Evolutionary conservation across 1,139 yeast species (phyloP).

Genomic region (Barnettozyma hawaiiensis): DNA sequence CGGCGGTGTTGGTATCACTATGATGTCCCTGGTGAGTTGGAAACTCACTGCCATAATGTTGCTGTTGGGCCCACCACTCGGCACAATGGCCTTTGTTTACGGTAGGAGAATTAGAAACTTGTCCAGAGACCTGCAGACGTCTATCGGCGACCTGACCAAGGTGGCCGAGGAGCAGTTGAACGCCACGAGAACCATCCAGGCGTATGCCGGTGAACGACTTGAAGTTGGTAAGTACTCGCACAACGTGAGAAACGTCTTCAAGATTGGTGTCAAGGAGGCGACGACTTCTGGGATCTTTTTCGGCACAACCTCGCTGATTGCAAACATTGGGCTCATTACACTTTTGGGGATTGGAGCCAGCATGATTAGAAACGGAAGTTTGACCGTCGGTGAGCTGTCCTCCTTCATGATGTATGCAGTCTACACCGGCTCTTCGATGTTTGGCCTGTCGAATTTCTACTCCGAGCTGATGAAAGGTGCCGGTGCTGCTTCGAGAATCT

Average conservation of each 20-base stretch:
- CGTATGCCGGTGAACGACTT: constrained; percentile 76
- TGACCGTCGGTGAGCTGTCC: constrained; percentile 84
- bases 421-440: constrained; percentile 87
- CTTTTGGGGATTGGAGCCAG: constrained; percentile 76
- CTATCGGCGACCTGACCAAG: constrained; percentile 81
- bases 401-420: constrained; percentile 95
- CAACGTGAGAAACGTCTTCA: constrained; percentile 69
- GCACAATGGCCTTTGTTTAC: constrained; percentile 70
- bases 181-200: constrained; percentile 81
- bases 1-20: constrained; percentile 76
- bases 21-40: constrained; percentile 88
- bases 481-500: constrained; percentile 91
- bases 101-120: constrained; percentile 75
- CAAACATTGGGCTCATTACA: constrained; percentile 73
- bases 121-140: constrained; percentile 75
- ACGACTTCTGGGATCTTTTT: constrained; percentile 68
- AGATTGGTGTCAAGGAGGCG: constrained; percentile 78
- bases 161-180: constrained; percentile 92
- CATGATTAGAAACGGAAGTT: constrained; percentile 63
- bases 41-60: constrained; percentile 77
- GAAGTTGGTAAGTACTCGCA: constrained; percentile 58
- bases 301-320: constrained; percentile 78
- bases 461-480: constrained; percentile 95
- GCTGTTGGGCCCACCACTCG: constrained; percentile 78
- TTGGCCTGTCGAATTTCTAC: constrained; percentile 86